Base-by-base conservation (phyloP, 2,329 filamentous ascomycete genomes). In the Diaporthe destruens region DNA sequence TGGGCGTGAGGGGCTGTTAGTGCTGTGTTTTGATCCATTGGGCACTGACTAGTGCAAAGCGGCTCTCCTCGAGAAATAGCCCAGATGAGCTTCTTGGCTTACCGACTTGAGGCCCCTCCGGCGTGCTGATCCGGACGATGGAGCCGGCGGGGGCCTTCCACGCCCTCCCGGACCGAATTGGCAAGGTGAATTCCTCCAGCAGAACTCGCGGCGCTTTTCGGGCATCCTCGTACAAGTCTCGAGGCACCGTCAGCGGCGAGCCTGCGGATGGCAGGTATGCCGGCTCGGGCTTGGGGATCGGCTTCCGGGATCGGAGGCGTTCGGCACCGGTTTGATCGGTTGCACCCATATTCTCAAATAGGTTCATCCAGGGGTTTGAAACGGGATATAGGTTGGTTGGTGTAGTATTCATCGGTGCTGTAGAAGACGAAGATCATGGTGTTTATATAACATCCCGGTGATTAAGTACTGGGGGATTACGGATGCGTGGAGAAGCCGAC, bases 81-180 rank as follows among this genome's bases (percentile, higher is more conserved):
- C 34, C 6, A 25, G 54, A 23, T 12, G 7, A 36, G 54, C 5
- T 12, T 54, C 8, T 39, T 20, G 20, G 80, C 82, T 34, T 80
- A 86, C 85, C 87, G 63, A 97, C 93, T 82, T 97, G 94, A 0
- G 94, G 90, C 0, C 94, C 94, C 70, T 91, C 85, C 0, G 93
- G 93, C 0, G 94, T 96, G 72, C 90, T 92, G 74, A 97, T 90
- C 18, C 91, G 89, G 74, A 94, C 89, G 71, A 96, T 87, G 63
- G 87, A 87, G 4, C 93, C 92, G 1, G 89, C 89, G 0, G 89
- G 87, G 0, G 92, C 93, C 61, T 87, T 85, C 92, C 92, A 96
- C 1, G 94, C 93, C 73, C 86, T 86, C 0, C 92, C 94, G 2
- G 91, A 93, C 44, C 94, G 90, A 39, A 94, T 93, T 0, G 93